Evolutionary conservation across 345 rosid genomes (phyloP).

Genomic region (Lepidium aucheri): DNA sequence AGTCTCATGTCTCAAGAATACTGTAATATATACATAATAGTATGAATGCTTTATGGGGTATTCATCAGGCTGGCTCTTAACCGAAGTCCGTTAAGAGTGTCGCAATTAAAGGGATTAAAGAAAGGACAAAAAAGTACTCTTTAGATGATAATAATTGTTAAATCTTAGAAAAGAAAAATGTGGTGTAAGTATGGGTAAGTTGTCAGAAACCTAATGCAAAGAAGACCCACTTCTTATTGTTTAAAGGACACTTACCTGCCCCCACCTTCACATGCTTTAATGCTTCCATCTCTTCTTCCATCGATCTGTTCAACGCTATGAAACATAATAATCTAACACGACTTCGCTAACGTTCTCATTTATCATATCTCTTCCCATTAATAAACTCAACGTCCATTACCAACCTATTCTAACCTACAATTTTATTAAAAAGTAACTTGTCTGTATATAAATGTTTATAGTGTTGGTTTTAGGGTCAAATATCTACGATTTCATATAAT

Average conservation of each 20-base stretch:
- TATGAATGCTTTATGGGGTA: background rate
- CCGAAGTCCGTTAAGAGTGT: conserved; percentile 25
- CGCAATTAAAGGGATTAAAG: background rate
- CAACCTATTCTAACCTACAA: background rate
- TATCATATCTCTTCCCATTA: background rate
- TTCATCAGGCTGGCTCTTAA: conserved; percentile 3
- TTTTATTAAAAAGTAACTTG: no score
- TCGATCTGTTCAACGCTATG: conserved; percentile 20
- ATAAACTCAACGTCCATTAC: conserved; percentile 12
- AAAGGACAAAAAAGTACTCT: conserved; percentile 27
- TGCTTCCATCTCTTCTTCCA: conserved; percentile 12
- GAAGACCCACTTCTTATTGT: conserved; percentile 26
- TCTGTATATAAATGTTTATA: no score
- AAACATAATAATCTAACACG: conserved; percentile 16
- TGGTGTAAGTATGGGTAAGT: conserved; percentile 22
- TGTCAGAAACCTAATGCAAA: conserved; percentile 32
- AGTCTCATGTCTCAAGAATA: background rate
- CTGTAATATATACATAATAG: background rate
- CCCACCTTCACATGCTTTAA: conserved; percentile 24
- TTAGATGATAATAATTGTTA: conserved; percentile 13
- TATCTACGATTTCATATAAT: no score
- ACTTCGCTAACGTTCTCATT: conserved; percentile 6
- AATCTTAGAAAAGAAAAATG: conserved; percentile 2
- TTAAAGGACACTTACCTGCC: conserved; percentile 28
- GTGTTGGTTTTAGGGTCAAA: no score